Evolutionary conservation across 2,329 filamentous ascomycete genomes (phyloP), one percentile per base, ranked within the genome.

Genomic region (Chrysoporthe austroafricana): DNA sequence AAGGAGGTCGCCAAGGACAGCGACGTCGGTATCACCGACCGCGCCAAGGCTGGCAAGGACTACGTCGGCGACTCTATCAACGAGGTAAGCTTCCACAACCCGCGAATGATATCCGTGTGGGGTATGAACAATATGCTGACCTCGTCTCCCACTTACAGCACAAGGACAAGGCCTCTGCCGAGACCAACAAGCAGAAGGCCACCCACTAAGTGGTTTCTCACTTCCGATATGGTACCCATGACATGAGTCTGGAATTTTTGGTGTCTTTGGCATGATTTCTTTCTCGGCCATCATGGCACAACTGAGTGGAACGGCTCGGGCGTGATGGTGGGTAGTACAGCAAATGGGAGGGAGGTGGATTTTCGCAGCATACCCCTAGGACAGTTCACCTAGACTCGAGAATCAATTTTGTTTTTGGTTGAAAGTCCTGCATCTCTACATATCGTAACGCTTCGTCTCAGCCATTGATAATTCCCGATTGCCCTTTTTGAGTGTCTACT

Each of bases 1-100:
- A 87, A 88, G 84, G 76, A 78, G 52, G 76, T 82, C 74, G 86
- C 86, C 76, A 87, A 88, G 82, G 83, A 84, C 76, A 77, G 74
- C 77, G 80, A 87, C 76, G 79, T 78, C 70, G 74, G 73, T 68
- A 18, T 85, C 69, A 75, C 76, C 72, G 82, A 81, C 74, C 85
- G 63, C 26, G 63, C 63, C 34, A 58, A 65, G 63, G 63, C 63
- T 14, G 86, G 78, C 79, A 68, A 52, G 66, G 36, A 69, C 56
- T 65, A 65, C 26, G 5, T 21, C 21, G 57, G 57, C 7, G 63
- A 65, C 54, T 48, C 63, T 11, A 13, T 60, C n/a, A n/a, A 13
- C 43, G 63, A 65, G 63, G 63, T 65, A 76, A 71, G 76, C 48
- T 68, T 44, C 2, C 39, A 2, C 1, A 14, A 9, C n/a, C 34